Evolutionary conservation across 164 flowering plant species (phyloP).

Genomic region (Malania oleifera): DNA sequence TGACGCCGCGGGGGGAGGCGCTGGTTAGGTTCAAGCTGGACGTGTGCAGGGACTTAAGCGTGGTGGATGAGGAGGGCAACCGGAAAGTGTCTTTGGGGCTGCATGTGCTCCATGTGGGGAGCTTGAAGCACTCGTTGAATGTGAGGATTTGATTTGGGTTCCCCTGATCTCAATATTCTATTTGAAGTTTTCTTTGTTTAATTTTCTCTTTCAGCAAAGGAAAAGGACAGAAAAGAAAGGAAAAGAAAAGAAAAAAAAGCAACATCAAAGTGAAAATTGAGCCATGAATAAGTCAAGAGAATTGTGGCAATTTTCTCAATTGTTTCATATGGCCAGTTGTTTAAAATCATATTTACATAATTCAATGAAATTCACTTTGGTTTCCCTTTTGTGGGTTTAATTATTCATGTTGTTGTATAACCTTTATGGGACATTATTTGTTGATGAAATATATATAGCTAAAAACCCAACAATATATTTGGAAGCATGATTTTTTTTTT

Average conservation of each 20-base stretch:
- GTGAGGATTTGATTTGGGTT: constrained; percentile 41
- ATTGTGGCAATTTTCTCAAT: constrained; percentile 22
- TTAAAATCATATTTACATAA: no score
- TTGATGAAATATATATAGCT: no score
- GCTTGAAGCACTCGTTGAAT: constrained; percentile 56
- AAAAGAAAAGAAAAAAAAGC: no score
- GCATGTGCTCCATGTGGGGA: constrained; percentile 78
- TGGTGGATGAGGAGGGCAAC: constrained; percentile 75
- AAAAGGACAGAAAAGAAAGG: no score
- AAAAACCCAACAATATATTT: no score
- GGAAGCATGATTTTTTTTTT: no score
- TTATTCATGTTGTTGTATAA: no score
- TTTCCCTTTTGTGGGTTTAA: no score
- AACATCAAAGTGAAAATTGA: not conserved
- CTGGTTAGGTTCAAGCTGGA: constrained; percentile 65
- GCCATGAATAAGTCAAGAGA: constrained; percentile 19
- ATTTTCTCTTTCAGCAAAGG: not conserved
- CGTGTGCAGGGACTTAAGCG: constrained; percentile 84
- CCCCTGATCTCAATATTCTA: no score
- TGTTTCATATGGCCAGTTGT: constrained; percentile 10
- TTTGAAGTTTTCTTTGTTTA: not conserved
- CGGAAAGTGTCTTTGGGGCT: constrained; percentile 68
- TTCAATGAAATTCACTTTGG: no score
- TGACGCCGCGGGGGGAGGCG: constrained; percentile 33
- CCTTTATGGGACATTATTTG: no score